These are phyloP conservation scores for Aspergillus costaricaensis DNA, from an alignment of 2,329 filamentous ascomycete genomes.

Conservation along the genomic window DNA sequence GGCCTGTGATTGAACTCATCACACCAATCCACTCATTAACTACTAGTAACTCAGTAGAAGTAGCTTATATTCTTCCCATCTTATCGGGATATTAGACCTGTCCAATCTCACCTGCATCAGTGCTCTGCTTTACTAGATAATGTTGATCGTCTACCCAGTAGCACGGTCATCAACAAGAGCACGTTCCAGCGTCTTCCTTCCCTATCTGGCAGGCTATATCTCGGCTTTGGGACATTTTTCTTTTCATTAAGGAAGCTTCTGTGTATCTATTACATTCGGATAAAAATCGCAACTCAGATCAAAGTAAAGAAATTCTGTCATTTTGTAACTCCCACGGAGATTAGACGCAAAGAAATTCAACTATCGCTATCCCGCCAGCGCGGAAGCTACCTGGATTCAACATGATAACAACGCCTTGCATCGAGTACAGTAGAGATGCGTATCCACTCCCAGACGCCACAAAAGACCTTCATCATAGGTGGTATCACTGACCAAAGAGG, in stretches of 20 bases:
- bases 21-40: background rate
- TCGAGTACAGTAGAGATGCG: slow-evolving; percentile 1
- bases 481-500: slow-evolving; percentile 19
- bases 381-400: slow-evolving; percentile 5
- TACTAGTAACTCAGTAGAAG: background rate
- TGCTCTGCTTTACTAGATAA: too few relatives aligned
- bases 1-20: too few relatives aligned
- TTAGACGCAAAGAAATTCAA: background rate
- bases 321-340: background rate
- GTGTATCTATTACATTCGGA: too few relatives aligned
- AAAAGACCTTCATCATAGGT: slow-evolving; percentile 5
- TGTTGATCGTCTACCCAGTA: too few relatives aligned
- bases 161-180: too few relatives aligned
- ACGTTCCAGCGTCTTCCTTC: too few relatives aligned
- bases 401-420: slow-evolving; percentile 5
- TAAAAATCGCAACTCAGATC: too few relatives aligned
- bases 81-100: background rate
- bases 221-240: too few relatives aligned
- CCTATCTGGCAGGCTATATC: too few relatives aligned
- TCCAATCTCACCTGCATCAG: too few relatives aligned
- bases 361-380: background rate
- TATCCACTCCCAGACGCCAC: background rate
- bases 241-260: too few relatives aligned
- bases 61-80: background rate
- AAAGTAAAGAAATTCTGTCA: background rate